Conservation (phyloP, 257 asterid species). For the Cinchona pubescens region DNA sequence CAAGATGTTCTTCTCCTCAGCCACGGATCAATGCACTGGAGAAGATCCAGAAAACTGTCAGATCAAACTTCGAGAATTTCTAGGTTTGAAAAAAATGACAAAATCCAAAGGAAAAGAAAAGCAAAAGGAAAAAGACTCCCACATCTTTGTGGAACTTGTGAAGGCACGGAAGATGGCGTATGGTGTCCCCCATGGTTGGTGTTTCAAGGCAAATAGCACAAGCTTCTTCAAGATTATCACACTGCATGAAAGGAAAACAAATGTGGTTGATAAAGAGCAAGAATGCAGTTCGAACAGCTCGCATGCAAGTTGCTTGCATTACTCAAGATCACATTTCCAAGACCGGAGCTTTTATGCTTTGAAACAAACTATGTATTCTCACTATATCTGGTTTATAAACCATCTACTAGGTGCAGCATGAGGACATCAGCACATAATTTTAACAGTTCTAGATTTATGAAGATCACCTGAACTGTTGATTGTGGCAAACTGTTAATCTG, state of each 20-base stretch:
- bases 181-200: constrained; percentile 64
- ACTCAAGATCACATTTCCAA: not conserved
- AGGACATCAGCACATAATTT: not conserved
- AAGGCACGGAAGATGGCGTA: constrained; percentile 92
- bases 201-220: constrained; percentile 89
- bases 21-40: constrained; percentile 97
- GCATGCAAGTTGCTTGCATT: too few species aligned
- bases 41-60: constrained; percentile 9
- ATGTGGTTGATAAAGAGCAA: not conserved
- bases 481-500: constrained; percentile 79
- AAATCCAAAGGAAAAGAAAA: too few species aligned
- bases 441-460: not conserved
- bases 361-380: not conserved
- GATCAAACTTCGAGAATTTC: not conserved
- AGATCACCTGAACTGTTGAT: constrained; percentile 73
- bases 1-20: constrained; percentile 76
- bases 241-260: constrained; percentile 42
- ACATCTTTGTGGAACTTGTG: constrained; percentile 98
- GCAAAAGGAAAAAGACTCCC: constrained; percentile 22
- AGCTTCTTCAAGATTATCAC: constrained; percentile 58
- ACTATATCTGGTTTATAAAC: not conserved
- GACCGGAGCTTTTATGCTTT: not conserved
- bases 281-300: not conserved
- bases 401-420: not conserved
- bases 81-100: too few species aligned